These are phyloP conservation scores for Colletotrichum melonis DNA, from an alignment of 2,329 filamentous ascomycete genomes.

Conservation along the genomic window DNA sequence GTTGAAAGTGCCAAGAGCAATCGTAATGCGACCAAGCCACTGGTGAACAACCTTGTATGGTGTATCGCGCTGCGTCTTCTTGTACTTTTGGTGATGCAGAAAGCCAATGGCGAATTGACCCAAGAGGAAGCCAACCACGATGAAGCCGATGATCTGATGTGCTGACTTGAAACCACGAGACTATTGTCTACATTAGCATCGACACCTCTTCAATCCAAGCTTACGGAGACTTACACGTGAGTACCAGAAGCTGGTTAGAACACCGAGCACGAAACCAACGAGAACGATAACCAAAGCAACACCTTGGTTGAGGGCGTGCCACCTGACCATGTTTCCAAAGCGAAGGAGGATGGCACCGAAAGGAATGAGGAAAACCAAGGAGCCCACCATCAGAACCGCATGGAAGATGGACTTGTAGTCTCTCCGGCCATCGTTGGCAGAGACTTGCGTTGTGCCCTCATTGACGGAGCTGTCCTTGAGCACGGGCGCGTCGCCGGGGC, in stretches of 20 bases:
- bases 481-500: conserved; percentile 53
- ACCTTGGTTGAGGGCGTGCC: conserved; percentile 66
- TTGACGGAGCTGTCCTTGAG: conserved; percentile 47
- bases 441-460: conserved; percentile 48
- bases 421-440: conserved; percentile 40
- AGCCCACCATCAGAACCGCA: conserved; percentile 65
- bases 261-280: conserved; percentile 62
- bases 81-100: conserved; percentile 66
- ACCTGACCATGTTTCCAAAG: conserved; percentile 61
- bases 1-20: conserved; percentile 66
- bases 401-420: conserved; percentile 58
- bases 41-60: conserved; percentile 65
- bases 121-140: conserved; percentile 63
- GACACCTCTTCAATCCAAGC: neutral
- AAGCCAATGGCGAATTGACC: conserved; percentile 65
- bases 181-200: conserved; percentile 43
- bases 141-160: conserved; percentile 70
- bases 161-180: conserved; percentile 62
- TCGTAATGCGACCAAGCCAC: conserved; percentile 66
- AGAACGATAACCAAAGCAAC: conserved; percentile 61
- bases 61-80: conserved; percentile 60
- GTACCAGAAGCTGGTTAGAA: conserved; percentile 64
- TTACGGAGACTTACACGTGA: conserved; percentile 60
- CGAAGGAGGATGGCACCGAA: conserved; percentile 65
- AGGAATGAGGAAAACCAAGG: conserved; percentile 67